Evolutionary conservation across 2,329 filamentous ascomycete genomes (phyloP), one percentile per base, ranked within the genome.

Genomic region (Cladophialophora carrionii): DNA sequence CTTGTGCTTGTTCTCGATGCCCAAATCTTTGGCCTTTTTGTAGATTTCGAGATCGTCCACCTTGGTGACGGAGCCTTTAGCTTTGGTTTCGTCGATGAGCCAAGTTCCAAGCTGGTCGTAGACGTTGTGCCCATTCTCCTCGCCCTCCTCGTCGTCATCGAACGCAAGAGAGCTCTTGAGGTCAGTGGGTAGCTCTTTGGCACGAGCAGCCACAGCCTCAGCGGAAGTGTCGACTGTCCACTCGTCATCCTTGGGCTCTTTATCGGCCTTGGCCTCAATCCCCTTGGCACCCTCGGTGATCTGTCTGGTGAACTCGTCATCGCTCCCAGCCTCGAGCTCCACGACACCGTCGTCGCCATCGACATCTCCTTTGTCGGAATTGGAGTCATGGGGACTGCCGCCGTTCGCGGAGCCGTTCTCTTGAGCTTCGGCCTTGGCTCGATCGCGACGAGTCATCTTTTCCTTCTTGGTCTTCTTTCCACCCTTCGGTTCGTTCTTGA

Each of bases 221-320:
- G 93, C 92, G 70, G 93, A 97, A 82, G 96, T 95, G 78, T 99
- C 95, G 66, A 98, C 91, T 68, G 93, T 91, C 95, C 95, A 99
- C 71, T 96, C 87, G 68, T 96, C 88, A 71, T 97, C 91, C 78
- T 93, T 91, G 74, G 87, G 84, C 73, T 89, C 87, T 52, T 67
- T 68, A 61, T 81, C 78, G 61, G 87, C 84, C 29, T 82, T 81
- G 53, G 85, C 85, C 73, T 90, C 90, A 74, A 97, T 89, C 75
- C 90, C 89, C 73, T 88, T 83, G 71, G 88, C 88, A 69, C 85
- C 86, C 65, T 83, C 82, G 67, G 88, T 87, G 78, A 89, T 89
- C 72, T 84, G 85, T 77, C 91, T 90, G 74, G 88, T 91, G 71
- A 96, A 88, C 79, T 97, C 95, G 76, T 97, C 93, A 75, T 98